Evolutionary conservation across 345 rosid species (phyloP).

Genomic region (Eucalyptus pauciflora): DNA sequence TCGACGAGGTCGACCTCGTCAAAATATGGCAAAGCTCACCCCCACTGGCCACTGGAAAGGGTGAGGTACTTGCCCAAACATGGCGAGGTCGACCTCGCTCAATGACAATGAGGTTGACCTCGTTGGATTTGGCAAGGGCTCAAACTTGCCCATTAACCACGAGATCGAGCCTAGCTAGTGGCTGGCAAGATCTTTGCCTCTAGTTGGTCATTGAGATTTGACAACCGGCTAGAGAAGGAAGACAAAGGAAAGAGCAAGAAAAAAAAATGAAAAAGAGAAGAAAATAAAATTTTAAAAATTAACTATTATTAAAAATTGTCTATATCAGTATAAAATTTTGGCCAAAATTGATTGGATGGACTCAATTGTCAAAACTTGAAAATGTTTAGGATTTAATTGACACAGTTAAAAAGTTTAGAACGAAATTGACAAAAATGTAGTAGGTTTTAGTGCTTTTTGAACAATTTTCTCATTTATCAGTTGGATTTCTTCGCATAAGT

Average conservation of each 20-base stretch:
- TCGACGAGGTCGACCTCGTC: rapidly evolving
- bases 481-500: no score
- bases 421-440: no score
- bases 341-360: not conserved
- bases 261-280: no score
- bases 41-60: not conserved
- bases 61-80: not conserved
- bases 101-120: not conserved
- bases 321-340: rapidly evolving
- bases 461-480: not conserved
- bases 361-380: not conserved
- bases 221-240: not conserved
- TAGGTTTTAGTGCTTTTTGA: not conserved
- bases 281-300: no score
- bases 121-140: not conserved
- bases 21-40: not conserved
- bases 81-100: not conserved
- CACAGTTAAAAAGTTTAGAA: no score
- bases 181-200: not conserved
- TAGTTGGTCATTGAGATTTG: not conserved
- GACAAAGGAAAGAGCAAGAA: no score
- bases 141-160: not conserved
- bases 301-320: no score
- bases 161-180: not conserved
- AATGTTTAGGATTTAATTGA: no score